phyloP scores from a whole-genome alignment of 2,329 filamentous ascomycete genomes.

The Fusarium sp. region DNA sequence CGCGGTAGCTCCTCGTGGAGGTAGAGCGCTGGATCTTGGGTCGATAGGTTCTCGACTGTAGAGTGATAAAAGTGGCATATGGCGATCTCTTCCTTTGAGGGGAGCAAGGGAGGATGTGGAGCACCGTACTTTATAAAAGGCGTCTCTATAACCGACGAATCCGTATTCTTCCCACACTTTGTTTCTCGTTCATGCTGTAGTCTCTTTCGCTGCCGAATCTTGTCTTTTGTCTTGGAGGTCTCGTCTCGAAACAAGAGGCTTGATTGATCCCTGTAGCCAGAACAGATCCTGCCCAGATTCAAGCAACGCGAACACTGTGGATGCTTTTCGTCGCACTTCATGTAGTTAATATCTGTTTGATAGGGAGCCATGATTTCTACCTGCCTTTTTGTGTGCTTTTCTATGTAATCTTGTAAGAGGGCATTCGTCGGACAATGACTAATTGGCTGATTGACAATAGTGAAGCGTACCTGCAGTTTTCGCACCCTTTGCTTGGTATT shows the following conservation, averaged over 20 bases:
- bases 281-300: background rate
- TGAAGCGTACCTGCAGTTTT: background rate
- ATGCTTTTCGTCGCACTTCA: background rate
- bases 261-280: background rate
- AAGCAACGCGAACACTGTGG: background rate
- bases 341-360: background rate
- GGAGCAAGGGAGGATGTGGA: background rate
- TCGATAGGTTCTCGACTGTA: background rate
- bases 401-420: background rate
- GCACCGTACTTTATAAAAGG: background rate
- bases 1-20: background rate
- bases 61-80: background rate
- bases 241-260: background rate
- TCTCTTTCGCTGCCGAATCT: background rate
- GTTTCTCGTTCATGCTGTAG: background rate
- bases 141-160: too few relatives aligned
- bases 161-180: background rate
- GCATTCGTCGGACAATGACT: too few relatives aligned
- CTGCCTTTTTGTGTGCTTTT: background rate
- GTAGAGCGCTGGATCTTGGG: background rate
- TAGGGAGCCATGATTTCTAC: background rate
- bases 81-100: background rate
- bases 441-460: too few relatives aligned
- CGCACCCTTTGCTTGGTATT: background rate
- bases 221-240: background rate